phyloP scores from a whole-genome alignment of 2,329 filamentous ascomycete species.

The Niveomyces coronatus region DNA sequence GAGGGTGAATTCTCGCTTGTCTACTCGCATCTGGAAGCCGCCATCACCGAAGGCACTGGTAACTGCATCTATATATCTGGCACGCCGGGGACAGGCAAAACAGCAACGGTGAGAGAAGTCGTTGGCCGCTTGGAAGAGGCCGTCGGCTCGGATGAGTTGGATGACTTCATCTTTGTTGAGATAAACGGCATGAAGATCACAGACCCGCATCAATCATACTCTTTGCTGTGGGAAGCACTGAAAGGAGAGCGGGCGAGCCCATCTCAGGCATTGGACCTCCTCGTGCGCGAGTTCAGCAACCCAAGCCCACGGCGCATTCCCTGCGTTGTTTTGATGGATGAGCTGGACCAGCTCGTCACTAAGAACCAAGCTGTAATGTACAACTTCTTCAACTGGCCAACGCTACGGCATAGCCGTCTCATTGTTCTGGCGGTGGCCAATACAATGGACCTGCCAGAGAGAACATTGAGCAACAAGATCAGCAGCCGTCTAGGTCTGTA shows the following conservation, averaged over 20 bases:
- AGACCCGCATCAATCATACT: constrained; percentile 93
- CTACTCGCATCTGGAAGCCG: constrained; percentile 86
- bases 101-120: constrained; percentile 91
- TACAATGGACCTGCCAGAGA: constrained; percentile 95
- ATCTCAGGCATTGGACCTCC: constrained; percentile 77
- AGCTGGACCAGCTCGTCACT: constrained; percentile 93
- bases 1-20: constrained; percentile 87
- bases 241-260: constrained; percentile 89
- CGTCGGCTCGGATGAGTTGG: constrained; percentile 80
- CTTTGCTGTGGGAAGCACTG: constrained; percentile 88
- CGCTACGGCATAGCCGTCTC: constrained; percentile 76
- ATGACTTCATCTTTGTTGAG: constrained; percentile 98
- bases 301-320: constrained; percentile 85
- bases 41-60: constrained; percentile 86
- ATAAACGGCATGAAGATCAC: constrained; percentile 99
- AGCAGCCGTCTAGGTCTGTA: constrained; percentile 65
- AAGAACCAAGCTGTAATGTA: constrained; percentile 99
- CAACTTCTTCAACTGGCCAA: constrained; percentile 99
- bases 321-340: constrained; percentile 96
- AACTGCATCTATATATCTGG: constrained; percentile 98
- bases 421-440: constrained; percentile 97
- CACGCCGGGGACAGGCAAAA: constrained; percentile 96
- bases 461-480: constrained; percentile 97
- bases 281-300: constrained; percentile 86
- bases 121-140: constrained; percentile 81